These are phyloP conservation scores for Solanum tarapatanum DNA, from an alignment of 257 asterid genomes.

Conservation along the genomic window DNA sequence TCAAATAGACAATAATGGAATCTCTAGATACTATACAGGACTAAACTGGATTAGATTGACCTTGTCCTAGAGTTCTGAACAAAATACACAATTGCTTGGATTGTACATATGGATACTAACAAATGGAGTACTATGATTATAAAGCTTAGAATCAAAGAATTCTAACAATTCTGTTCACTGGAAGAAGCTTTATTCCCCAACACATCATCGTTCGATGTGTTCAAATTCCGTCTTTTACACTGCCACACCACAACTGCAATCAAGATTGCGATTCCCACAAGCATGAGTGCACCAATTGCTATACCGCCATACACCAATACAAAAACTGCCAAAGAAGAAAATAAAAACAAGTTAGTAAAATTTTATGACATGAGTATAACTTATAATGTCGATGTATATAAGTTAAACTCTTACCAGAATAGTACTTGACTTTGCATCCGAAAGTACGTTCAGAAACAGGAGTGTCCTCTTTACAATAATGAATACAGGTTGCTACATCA, in stretches of 20 bases:
- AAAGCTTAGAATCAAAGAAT: not conserved
- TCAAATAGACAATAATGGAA: not conserved
- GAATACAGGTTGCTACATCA: slow-evolving; percentile 10
- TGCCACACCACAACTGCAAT: slow-evolving; percentile 17
- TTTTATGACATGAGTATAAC: not conserved
- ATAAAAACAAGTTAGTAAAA: not conserved
- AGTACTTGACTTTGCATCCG: not conserved
- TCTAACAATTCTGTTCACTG: not conserved
- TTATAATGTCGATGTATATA: not conserved
- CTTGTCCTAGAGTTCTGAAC: not conserved
- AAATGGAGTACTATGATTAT: not conserved
- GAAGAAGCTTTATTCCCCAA: not conserved
- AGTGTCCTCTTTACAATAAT: not conserved
- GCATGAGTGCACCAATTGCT: not conserved
- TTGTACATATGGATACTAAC: not conserved
- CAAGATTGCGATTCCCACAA: slow-evolving; percentile 23
- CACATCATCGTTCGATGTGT: not conserved
- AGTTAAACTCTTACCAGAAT: not conserved
- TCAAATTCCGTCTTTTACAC: slow-evolving; percentile 12
- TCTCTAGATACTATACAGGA: too few species aligned
- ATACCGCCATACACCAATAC: not conserved
- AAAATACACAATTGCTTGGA: not conserved
- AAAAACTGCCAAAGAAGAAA: not conserved
- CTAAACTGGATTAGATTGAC: too few species aligned
- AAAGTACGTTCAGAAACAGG: not conserved